phyloP scores from a whole-genome alignment of 2,329 filamentous ascomycete species.

The Sarocladium brachiariae region DNA sequence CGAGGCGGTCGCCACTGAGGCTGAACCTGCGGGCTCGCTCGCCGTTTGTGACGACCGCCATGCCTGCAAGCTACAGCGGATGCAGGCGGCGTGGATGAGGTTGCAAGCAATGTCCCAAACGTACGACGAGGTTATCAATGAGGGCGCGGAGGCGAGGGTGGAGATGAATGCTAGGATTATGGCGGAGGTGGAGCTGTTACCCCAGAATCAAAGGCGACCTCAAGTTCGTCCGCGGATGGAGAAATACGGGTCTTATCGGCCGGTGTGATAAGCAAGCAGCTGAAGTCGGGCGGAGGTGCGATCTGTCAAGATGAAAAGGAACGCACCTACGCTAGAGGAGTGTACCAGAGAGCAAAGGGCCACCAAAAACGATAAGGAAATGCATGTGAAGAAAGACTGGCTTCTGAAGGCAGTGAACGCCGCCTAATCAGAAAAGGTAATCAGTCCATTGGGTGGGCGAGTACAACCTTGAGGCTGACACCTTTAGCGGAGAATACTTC shows the following conservation, averaged over 20 bases:
- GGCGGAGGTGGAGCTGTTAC: conserved; percentile 5
- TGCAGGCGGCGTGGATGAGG: background rate
- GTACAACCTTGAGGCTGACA: conserved; percentile 6
- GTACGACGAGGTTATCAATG: background rate
- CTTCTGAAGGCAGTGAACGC: too few species aligned
- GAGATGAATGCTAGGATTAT: conserved; percentile 3
- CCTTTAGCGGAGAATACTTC: background rate
- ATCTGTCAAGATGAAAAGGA: too few species aligned
- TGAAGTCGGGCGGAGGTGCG: too few species aligned
- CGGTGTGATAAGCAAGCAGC: too few species aligned
- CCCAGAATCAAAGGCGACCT: background rate
- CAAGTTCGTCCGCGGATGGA: background rate
- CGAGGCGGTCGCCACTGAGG: conserved; percentile 15
- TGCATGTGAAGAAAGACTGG: too few species aligned
- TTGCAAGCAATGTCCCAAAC: background rate
- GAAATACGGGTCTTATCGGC: background rate
- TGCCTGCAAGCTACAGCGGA: background rate
- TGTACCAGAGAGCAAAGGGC: background rate
- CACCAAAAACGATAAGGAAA: background rate
- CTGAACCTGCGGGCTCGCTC: conserved; percentile 9
- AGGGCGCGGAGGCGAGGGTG: background rate
- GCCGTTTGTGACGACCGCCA: conserved; percentile 9
- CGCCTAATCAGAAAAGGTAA: too few species aligned
- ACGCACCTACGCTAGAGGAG: too few species aligned
- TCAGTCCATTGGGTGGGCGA: background rate